phyloP scores from a whole-genome alignment of 2,329 filamentous ascomycete species.

The Colletotrichum orchidophilum region DNA sequence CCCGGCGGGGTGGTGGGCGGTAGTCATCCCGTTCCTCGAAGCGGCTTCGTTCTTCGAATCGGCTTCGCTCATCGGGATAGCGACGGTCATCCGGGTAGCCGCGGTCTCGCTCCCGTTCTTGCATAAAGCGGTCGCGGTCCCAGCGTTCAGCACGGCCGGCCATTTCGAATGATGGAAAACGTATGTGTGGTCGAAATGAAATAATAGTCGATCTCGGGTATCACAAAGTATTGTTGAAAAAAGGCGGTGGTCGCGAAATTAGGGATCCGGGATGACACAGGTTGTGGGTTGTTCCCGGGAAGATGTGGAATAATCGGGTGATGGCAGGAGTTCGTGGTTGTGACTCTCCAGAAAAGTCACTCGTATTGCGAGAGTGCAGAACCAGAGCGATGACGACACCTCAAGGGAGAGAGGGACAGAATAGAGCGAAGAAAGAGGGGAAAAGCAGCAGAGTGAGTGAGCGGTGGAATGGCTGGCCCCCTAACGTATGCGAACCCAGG shows the following conservation, averaged over 20 bases:
- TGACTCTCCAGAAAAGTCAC: conserved; percentile 1
- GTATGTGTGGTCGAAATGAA: conserved; percentile 1
- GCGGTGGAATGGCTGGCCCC: conserved; percentile 17
- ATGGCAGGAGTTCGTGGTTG: conserved; percentile 17
- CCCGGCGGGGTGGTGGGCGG: conserved; percentile 41
- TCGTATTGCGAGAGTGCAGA: conserved; percentile 24
- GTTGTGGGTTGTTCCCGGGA: not conserved
- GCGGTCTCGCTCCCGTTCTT: conserved; percentile 54
- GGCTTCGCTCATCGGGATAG: conserved; percentile 55
- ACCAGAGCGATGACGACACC: conserved; percentile 32
- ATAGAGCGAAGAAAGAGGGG: conserved; percentile 23
- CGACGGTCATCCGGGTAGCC: conserved; percentile 59
- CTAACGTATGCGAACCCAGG: conserved; percentile 7
- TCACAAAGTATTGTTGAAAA: conserved; percentile 10
- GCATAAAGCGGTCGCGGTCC: conserved; percentile 64
- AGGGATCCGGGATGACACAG: not conserved
- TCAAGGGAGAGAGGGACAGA: not conserved
- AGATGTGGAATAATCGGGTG: conserved; percentile 24
- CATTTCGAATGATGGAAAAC: conserved; percentile 25
- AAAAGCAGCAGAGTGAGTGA: conserved; percentile 15
- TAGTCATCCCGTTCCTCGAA: conserved; percentile 35
- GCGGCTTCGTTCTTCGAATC: conserved; percentile 49
- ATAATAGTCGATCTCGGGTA: conserved; percentile 12
- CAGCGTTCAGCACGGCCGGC: conserved; percentile 54
- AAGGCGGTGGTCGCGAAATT: not conserved